Percentiles rank a stretch among this genome's conserved stretches.
These are phyloP conservation scores for Pyrenochaeta sp. DNA, from an alignment of 2,329 filamentous ascomycete genomes.

Conservation along the genomic window DNA sequence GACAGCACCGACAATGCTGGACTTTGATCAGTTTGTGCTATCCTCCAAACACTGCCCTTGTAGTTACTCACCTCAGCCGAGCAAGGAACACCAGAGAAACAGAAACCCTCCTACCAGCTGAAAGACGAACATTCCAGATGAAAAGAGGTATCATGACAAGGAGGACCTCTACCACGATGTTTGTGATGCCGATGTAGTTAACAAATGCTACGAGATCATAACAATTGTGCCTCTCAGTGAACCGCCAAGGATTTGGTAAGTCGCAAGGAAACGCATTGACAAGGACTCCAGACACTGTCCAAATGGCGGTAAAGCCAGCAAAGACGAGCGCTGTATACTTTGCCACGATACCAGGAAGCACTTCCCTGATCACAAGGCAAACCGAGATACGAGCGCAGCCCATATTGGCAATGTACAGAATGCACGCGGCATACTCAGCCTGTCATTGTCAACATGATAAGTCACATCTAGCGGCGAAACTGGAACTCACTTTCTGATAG, in stretches of 20 bases:
- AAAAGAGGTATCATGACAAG: conserved; percentile 38
- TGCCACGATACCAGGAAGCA: conserved; percentile 30
- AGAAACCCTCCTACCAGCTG: conserved; percentile 31
- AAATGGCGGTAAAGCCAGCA: conserved; percentile 29
- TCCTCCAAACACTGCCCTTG: background rate
- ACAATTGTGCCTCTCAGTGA: conserved; percentile 21
- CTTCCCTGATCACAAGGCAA: conserved; percentile 31
- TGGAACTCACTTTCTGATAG: conserved; percentile 33
- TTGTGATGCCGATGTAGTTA: conserved; percentile 41
- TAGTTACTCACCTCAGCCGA: conserved; percentile 28
- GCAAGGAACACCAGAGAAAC: conserved; percentile 35
- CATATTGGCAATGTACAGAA: conserved; percentile 42
- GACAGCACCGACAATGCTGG: conserved; percentile 34
- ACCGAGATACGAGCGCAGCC: conserved; percentile 39
- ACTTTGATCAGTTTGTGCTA: conserved; percentile 3
- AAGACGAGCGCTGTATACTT: conserved; percentile 28
- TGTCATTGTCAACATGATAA: conserved; percentile 14
- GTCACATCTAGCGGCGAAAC: background rate
- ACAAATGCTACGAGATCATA: conserved; percentile 31
- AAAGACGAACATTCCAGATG: conserved; percentile 37
- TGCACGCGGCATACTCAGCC: conserved; percentile 35
- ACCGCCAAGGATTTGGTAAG: conserved; percentile 32
- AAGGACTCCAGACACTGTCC: conserved; percentile 35
- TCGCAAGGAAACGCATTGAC: conserved; percentile 37
- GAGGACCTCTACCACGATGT: conserved; percentile 35